phyloP scores from a whole-genome alignment of 768 basidiomycete species.

The Baorangia bicolor region DNA sequence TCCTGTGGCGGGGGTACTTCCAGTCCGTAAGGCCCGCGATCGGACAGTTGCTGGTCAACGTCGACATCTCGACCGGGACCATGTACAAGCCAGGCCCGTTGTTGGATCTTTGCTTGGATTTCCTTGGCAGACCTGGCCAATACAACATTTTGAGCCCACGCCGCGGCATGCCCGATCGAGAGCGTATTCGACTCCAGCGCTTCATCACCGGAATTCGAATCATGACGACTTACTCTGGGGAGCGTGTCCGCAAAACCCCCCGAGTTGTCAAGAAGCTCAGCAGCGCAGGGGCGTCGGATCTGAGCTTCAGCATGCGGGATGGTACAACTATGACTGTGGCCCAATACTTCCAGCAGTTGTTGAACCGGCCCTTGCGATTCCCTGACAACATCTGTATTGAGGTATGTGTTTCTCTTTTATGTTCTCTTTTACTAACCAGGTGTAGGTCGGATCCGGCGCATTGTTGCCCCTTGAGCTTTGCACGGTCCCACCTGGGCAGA shows the following conservation, averaged over 20 bases:
- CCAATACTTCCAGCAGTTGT: slow-evolving; percentile 54
- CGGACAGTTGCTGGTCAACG: slow-evolving; percentile 64
- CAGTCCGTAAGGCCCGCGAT: slow-evolving; percentile 72
- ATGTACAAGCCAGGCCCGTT: slow-evolving; percentile 71
- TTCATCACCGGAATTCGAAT: slow-evolving; percentile 57
- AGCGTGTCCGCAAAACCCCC: slow-evolving; percentile 41
- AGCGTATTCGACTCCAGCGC: slow-evolving; percentile 50
- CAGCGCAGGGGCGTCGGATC: slow-evolving; percentile 47
- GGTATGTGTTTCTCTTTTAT: slow-evolving; percentile 37
- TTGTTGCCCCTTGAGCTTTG: slow-evolving; percentile 70
- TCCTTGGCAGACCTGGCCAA: slow-evolving; percentile 38
- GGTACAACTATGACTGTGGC: slow-evolving; percentile 58
- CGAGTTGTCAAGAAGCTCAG: slow-evolving; percentile 65
- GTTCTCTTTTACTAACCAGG: slow-evolving; percentile 22
- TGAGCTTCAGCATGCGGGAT: slow-evolving; percentile 57
- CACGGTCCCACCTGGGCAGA: slow-evolving; percentile 59
- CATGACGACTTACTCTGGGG: slow-evolving; percentile 39
- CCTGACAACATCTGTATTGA: slow-evolving; percentile 70
- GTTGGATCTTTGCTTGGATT: slow-evolving; percentile 56
- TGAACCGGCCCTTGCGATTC: slow-evolving; percentile 53
- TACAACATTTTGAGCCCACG: slow-evolving; percentile 40
- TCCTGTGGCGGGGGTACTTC: slow-evolving; percentile 79
- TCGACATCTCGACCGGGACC: slow-evolving; percentile 74
- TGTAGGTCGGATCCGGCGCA: slow-evolving; percentile 59
- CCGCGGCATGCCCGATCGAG: slow-evolving; percentile 47